Percentiles rank a stretch among this genome's conserved stretches.
phyloP scores from a whole-genome alignment of 257 asterid species.

The Nicotiana benthamiana region DNA sequence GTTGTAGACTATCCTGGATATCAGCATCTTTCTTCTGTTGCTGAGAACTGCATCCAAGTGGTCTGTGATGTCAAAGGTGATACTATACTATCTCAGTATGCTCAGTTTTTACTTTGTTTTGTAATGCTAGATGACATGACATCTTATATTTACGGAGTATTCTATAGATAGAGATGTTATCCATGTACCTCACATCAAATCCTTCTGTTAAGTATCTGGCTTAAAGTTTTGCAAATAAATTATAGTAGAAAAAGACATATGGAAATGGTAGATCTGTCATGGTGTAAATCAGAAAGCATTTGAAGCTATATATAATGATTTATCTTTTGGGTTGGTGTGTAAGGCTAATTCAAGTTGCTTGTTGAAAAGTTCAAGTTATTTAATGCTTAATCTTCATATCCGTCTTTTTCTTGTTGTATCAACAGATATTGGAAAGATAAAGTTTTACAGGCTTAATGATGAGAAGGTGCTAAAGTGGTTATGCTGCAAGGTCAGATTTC shows the following conservation, averaged over 20 bases:
- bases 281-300: neutral
- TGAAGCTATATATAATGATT: neutral
- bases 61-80: slow-evolving; percentile 93
- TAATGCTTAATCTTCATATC: neutral
- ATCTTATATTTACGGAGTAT: neutral
- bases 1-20: slow-evolving; percentile 69
- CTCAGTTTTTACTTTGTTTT: neutral
- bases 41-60: slow-evolving; percentile 68
- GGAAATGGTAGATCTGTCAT: neutral
- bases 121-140: neutral
- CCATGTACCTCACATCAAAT: neutral
- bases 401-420: slow-evolving; percentile 8
- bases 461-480: slow-evolving; percentile 78
- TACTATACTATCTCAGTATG: neutral
- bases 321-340: neutral
- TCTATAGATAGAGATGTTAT: neutral
- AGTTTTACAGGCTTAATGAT: slow-evolving; percentile 89
- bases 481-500: slow-evolving; percentile 54
- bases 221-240: neutral
- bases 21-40: slow-evolving; percentile 50
- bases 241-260: neutral
- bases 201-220: neutral
- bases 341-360: neutral
- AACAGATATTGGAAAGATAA: slow-evolving; percentile 68
- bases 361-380: neutral